Evolutionary conservation across 495 filamentous ascomycete species (phyloP), one percentile per base, ranked within the genome.

Genomic region (Trichoderma gamsii): DNA sequence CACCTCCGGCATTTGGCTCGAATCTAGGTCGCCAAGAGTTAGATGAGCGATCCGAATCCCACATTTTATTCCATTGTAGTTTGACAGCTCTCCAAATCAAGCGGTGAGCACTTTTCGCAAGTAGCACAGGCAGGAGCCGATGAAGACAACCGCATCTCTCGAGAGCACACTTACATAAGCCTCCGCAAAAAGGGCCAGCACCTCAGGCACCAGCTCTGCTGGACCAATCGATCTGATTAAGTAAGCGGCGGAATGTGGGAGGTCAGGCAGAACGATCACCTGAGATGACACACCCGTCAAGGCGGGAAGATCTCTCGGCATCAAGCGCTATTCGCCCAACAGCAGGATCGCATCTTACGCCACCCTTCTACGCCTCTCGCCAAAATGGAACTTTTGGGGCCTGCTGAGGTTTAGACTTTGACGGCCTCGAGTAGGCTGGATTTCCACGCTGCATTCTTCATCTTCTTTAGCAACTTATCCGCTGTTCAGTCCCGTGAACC

Each of bases 261-360:
- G 56, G 9, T 9, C 18, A 21, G 21, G 49, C 18, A 23, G 25
- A 13, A 61, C 6, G 27, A 61, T 61, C 56, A 61, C 56, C 56
- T 61, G 56, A 61, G 25, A 29, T 61, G 56, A 25, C 56, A 1
- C 29, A 32, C 9, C 16, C 12, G 56, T 61, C 12, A 18, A 32
- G 0, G 56, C 56, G 25, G 56, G 56, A 61, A 61, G 56, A 61
- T 61, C 56, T 61, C 56, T 61, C 56, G 56, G 56, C 56, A 61
- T 61, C 56, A 29, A 61, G 56, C 56, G 56, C 56, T 25, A 61
- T 49, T 27, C 29, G 18, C 23, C 25, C 56, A 23, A 32, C 29
- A 61, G 25, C 9, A 61, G 25, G 11, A 61, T 29, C 56, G 6
- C 25, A 32, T 29, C 56, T 8, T 32, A 32, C 25, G 56, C 56